Conservation (phyloP, 2,329 filamentous ascomycete species). For the Aspergillus ochraceoroseus region DNA sequence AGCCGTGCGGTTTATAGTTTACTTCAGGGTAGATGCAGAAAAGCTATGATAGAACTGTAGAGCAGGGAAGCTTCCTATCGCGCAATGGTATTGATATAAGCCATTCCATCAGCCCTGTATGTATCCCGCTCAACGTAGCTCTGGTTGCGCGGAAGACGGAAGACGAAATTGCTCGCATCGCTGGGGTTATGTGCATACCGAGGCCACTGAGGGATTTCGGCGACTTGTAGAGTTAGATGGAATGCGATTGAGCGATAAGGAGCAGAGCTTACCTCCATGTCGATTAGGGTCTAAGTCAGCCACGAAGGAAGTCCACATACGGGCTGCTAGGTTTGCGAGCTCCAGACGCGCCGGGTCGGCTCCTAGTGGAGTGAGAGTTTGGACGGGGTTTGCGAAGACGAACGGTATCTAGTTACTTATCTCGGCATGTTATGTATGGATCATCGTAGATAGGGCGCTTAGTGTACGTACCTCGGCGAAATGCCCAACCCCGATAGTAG, state of each 20-base stretch:
- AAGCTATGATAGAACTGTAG: no score
- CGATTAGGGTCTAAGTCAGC: constrained; percentile 28
- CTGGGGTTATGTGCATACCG: constrained; percentile 16
- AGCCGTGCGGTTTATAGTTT: no score
- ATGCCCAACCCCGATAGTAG: constrained; percentile 28
- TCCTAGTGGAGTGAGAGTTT: constrained; percentile 27
- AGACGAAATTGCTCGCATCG: constrained; percentile 25
- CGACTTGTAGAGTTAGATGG: constrained; percentile 16
- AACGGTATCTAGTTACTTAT: constrained; percentile 26
- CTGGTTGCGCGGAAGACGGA: constrained; percentile 24
- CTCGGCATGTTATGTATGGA: neutral
- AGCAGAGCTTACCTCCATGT: constrained; percentile 24
- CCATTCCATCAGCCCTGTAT: constrained; percentile 27
- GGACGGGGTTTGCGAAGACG: constrained; percentile 31
- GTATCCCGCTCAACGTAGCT: constrained; percentile 29
- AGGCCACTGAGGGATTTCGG: constrained; percentile 24
- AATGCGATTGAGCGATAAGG: neutral
- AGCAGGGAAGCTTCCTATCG: constrained; percentile 22
- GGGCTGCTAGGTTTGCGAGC: constrained; percentile 28
- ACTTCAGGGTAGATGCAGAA: no score
- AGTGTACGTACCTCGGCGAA: constrained; percentile 27
- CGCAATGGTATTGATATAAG: constrained; percentile 27
- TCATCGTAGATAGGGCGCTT: neutral
- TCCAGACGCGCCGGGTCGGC: constrained; percentile 24
- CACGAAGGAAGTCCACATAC: constrained; percentile 33